A percentile compares a stretch with the other conserved stretches of the same genome.
Conservation (phyloP, 805 yeast genomes). For the Sugiyamaella marilandica region DNA sequence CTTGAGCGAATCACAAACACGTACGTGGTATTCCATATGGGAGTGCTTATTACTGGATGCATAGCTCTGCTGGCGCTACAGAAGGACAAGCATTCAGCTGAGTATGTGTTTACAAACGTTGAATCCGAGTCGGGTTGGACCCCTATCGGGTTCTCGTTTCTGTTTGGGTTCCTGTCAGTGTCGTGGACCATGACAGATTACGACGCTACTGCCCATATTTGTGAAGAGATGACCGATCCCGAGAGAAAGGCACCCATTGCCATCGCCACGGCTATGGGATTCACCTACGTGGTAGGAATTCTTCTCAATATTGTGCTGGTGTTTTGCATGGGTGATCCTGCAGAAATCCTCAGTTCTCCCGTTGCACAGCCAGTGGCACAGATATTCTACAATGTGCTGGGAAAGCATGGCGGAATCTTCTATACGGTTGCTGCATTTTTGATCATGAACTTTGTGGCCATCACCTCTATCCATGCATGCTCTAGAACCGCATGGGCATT, state of each 20-base stretch:
- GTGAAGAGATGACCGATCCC: conserved; percentile 75
- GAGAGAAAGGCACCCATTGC: conserved; percentile 74
- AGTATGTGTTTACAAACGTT: conserved; percentile 31
- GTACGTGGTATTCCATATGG: conserved; percentile 21
- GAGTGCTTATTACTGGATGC: conserved; percentile 18
- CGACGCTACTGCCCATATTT: conserved; percentile 74
- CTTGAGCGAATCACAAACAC: conserved; percentile 20
- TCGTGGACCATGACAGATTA: conserved; percentile 78
- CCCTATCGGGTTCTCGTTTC: conserved; percentile 64
- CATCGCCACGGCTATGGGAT: conserved; percentile 56
- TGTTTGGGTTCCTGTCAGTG: conserved; percentile 74
- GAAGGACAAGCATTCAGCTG: conserved; percentile 21
- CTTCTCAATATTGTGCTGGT: conserved; percentile 68
- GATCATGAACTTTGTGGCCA: conserved; percentile 59
- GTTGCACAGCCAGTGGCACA: conserved; percentile 75
- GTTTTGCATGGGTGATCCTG: conserved; percentile 64
- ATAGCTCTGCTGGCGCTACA: conserved; percentile 20
- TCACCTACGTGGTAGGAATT: conserved; percentile 65
- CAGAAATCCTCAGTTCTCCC: conserved; percentile 68
- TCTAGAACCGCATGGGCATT: conserved; percentile 76
- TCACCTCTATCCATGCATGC: conserved; percentile 75
- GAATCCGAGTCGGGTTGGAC: conserved; percentile 45
- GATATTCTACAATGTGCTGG: conserved; percentile 52
- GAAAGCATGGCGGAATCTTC: conserved; percentile 21
- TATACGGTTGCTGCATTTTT: conserved; percentile 53